Percentiles rank a stretch among this genome's conserved stretches.
Conservation (phyloP, 2,329 filamentous ascomycete species). For the Pseudogymnoascus sp. region DNA sequence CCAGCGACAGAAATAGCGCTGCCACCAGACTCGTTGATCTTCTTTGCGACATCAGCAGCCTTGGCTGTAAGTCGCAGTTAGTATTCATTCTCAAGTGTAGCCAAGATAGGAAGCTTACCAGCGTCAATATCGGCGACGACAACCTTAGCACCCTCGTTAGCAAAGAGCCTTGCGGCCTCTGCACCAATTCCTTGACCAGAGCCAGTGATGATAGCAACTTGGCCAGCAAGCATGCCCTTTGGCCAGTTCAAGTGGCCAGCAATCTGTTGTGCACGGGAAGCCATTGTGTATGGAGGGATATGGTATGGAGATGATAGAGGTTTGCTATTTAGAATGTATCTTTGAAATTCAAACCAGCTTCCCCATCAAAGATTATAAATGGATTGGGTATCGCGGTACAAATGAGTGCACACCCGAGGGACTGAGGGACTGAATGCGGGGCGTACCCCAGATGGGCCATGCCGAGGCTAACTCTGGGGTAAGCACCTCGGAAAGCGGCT, state of each 20-base stretch:
- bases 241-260: constrained; percentile 76
- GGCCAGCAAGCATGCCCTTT: constrained; percentile 66
- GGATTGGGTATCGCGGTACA: background rate
- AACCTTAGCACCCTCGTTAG: constrained; percentile 80
- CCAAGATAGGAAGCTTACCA: constrained; percentile 35
- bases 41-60: constrained; percentile 55
- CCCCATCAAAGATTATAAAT: background rate
- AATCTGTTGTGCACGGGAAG: constrained; percentile 59
- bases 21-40: constrained; percentile 56
- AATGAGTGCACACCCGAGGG: background rate
- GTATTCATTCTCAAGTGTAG: constrained; percentile 11
- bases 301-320: background rate
- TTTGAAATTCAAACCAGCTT: background rate
- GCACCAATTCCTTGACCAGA: constrained; percentile 83
- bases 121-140: constrained; percentile 76
- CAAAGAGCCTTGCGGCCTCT: constrained; percentile 72
- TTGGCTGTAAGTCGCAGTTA: constrained; percentile 48
- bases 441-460: background rate
- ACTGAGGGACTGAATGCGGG: background rate
- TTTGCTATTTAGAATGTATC: background rate
- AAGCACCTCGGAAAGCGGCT: background rate
- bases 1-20: constrained; percentile 68
- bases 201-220: constrained; percentile 82
- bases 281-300: constrained; percentile 19
- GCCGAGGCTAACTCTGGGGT: background rate